A percentile compares a stretch with the other conserved stretches of the same genome.
Conservation (phyloP, 805 yeast species). For the Blastobotrys chiropterorum region DNA sequence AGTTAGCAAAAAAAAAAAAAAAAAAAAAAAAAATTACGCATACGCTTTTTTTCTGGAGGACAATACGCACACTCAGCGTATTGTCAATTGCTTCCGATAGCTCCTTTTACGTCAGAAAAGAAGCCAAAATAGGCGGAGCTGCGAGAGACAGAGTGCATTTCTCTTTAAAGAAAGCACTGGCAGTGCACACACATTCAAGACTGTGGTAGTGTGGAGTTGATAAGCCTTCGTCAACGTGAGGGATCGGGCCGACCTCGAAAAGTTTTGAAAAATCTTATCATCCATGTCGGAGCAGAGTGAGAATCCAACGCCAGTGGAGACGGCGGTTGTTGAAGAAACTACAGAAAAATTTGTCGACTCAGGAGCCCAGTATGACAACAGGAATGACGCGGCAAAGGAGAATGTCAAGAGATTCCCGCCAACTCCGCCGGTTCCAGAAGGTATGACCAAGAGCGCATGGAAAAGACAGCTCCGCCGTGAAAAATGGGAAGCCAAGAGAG, state of each 20-base stretch:
- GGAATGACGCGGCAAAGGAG: background rate
- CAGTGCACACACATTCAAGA: background rate
- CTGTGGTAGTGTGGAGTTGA: no score
- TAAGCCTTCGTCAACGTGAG: background rate
- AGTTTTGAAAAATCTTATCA: background rate
- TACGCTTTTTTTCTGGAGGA: background rate
- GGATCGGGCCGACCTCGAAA: background rate
- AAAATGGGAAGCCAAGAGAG: slow-evolving; percentile 60
- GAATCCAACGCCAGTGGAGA: background rate
- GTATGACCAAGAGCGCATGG: slow-evolving; percentile 83
- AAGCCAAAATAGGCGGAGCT: background rate
- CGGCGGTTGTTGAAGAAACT: background rate
- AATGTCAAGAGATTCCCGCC: slow-evolving; percentile 6
- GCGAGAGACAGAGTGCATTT: background rate
- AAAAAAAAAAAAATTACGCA: no score
- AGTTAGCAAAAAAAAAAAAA: no score
- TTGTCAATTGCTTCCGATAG: background rate
- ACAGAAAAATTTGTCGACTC: background rate
- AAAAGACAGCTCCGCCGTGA: slow-evolving; percentile 58
- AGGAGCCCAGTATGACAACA: background rate
- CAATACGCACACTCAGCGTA: background rate
- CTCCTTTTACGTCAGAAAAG: background rate
- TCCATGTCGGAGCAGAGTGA: background rate
- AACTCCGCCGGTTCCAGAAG: slow-evolving; percentile 53
- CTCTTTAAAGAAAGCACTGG: background rate